phyloP scores from a whole-genome alignment of 2,329 filamentous ascomycete genomes.

The Teratosphaeria epicoccoides region DNA sequence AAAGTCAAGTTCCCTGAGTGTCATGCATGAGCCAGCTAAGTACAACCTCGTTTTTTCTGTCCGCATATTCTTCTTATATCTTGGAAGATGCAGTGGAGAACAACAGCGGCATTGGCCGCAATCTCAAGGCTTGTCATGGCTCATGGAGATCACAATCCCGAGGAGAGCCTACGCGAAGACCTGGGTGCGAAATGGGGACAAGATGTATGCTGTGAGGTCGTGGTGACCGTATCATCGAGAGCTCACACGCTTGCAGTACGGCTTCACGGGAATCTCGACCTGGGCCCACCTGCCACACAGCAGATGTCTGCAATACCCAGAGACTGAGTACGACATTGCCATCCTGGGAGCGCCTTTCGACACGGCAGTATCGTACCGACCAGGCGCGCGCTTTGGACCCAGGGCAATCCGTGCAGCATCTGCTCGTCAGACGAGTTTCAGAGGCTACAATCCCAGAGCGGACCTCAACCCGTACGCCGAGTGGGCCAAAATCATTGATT shows the following conservation, averaged over 20 bases:
- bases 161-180: slow-evolving; percentile 11
- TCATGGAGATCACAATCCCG: slow-evolving; percentile 6
- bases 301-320: slow-evolving; percentile 38
- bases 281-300: slow-evolving; percentile 39
- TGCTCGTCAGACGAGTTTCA: slow-evolving; percentile 65
- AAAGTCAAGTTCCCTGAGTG: neutral
- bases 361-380: slow-evolving; percentile 38
- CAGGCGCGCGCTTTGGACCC: slow-evolving; percentile 63
- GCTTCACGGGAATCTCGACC: slow-evolving; percentile 26
- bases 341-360: slow-evolving; percentile 42
- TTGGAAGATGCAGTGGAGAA: neutral
- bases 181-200: slow-evolving; percentile 22
- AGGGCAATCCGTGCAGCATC: slow-evolving; percentile 78
- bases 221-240: neutral
- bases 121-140: slow-evolving; percentile 3
- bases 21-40: neutral
- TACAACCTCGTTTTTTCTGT: neutral
- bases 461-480: slow-evolving; percentile 71
- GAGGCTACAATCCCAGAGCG: slow-evolving; percentile 74
- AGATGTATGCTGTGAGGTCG: slow-evolving; percentile 9
- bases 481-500: slow-evolving; percentile 74
- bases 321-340: slow-evolving; percentile 36
- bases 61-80: neutral
- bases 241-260: slow-evolving; percentile 15
- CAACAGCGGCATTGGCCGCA: neutral